These are phyloP conservation scores for Hysterium pulicare DNA, from an alignment of 2,329 filamentous ascomycete species.

Conservation along the genomic window DNA sequence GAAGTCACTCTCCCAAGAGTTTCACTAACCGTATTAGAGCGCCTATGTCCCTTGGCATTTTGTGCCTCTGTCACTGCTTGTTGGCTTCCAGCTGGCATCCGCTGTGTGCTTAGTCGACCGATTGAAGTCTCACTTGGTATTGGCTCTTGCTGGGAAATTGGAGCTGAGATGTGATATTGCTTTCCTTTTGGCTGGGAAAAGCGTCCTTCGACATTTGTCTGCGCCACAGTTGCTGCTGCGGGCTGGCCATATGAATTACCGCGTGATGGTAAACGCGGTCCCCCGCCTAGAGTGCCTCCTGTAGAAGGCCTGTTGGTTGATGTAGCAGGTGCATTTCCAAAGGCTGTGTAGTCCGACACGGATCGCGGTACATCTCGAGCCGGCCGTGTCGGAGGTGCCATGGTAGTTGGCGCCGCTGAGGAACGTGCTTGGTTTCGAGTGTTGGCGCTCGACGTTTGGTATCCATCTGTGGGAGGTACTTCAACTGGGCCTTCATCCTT, in stretches of 20 bases:
- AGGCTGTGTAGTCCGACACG: slow-evolving; percentile 46
- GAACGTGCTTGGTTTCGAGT: slow-evolving; percentile 18
- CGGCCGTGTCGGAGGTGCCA: slow-evolving; percentile 35
- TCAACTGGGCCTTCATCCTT: slow-evolving; percentile 54
- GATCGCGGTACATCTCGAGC: slow-evolving; percentile 50
- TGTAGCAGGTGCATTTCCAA: slow-evolving; percentile 39
- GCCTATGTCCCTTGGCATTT: slow-evolving; percentile 66
- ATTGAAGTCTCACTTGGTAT: slow-evolving; percentile 45
- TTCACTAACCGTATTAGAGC: slow-evolving; percentile 64
- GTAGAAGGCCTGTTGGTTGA: slow-evolving; percentile 66
- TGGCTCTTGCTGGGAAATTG: slow-evolving; percentile 53
- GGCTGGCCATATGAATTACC: slow-evolving; percentile 82
- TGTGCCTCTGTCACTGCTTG: slow-evolving; percentile 48
- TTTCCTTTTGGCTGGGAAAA: slow-evolving; percentile 73
- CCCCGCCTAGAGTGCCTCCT: slow-evolving; percentile 67
- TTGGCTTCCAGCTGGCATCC: slow-evolving; percentile 52
- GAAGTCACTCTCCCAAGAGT: slow-evolving; percentile 81
- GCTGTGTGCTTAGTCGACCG: slow-evolving; percentile 58
- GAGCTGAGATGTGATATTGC: slow-evolving; percentile 69
- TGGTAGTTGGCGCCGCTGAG: slow-evolving; percentile 18
- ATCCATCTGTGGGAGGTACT: slow-evolving; percentile 36
- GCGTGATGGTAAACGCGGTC: slow-evolving; percentile 64
- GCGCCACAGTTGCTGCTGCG: slow-evolving; percentile 78
- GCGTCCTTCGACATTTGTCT: slow-evolving; percentile 83
- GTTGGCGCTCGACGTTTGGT: slow-evolving; percentile 24